phyloP scores from a whole-genome alignment of 306 rosid genomes.

The Pueraria montana region DNA sequence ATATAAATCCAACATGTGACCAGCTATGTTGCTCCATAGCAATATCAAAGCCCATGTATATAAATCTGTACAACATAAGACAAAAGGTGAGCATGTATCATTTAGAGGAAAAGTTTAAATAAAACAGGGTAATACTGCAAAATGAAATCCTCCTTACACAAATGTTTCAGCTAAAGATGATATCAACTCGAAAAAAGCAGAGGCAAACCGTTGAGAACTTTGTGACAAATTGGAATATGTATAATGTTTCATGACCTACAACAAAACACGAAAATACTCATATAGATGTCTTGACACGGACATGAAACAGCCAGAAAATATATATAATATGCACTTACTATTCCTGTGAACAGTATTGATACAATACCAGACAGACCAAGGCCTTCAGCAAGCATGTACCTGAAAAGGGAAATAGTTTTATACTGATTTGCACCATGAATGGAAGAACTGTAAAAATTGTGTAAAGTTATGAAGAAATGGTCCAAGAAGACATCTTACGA shows the following conservation, averaged over 20 bases:
- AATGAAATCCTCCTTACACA: slow-evolving; percentile 70
- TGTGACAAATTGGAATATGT: slow-evolving; percentile 90
- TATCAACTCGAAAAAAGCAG: slow-evolving; percentile 92
- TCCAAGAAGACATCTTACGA: slow-evolving; percentile 74
- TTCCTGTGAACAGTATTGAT: slow-evolving; percentile 96
- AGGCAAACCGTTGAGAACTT: slow-evolving; percentile 90
- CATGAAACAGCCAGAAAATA: slow-evolving; percentile 29
- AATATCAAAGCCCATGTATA: slow-evolving; percentile 99
- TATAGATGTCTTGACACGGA: slow-evolving; percentile 32
- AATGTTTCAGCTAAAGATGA: slow-evolving; percentile 98
- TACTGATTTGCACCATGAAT: slow-evolving; percentile 38
- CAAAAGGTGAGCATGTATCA: slow-evolving; percentile 21
- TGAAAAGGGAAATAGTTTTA: slow-evolving; percentile 46
- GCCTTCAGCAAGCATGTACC: slow-evolving; percentile 99
- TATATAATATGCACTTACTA: slow-evolving; percentile 64
- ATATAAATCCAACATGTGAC: slow-evolving; percentile 98
- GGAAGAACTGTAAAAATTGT: slow-evolving; percentile 16
- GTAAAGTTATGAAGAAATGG: slow-evolving; percentile 34
- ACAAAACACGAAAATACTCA: slow-evolving; percentile 43
- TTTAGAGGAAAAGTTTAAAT: slow-evolving; percentile 37
- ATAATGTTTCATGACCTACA: slow-evolving; percentile 98
- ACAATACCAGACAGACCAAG: slow-evolving; percentile 97
- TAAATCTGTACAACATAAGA: slow-evolving; percentile 72
- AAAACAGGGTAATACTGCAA: slow-evolving; percentile 33
- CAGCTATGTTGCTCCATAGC: slow-evolving; percentile 99